A percentile compares a stretch with the other conserved stretches of the same genome.
These are phyloP conservation scores for Barbatosphaeria neglecta DNA, from an alignment of 495 filamentous ascomycete species.

Conservation along the genomic window DNA sequence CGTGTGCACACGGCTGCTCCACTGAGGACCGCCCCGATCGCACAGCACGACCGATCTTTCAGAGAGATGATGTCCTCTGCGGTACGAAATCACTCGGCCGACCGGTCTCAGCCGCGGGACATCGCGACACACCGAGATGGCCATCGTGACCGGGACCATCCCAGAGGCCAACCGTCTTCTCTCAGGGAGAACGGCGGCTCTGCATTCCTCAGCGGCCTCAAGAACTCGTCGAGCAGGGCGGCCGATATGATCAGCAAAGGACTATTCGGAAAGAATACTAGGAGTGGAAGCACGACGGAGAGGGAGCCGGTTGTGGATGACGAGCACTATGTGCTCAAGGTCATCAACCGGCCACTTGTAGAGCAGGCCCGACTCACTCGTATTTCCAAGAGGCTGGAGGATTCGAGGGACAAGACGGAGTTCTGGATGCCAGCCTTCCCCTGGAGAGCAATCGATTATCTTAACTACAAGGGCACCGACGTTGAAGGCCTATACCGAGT, in stretches of 20 bases:
- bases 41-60: constrained; percentile 48
- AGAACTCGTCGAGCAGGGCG: constrained; percentile 57
- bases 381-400: constrained; percentile 73
- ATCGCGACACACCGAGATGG: constrained; percentile 28
- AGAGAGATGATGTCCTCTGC: constrained; percentile 52
- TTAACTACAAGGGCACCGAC: constrained; percentile 82
- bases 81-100: constrained; percentile 50
- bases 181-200: constrained; percentile 55
- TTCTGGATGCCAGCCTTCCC: constrained; percentile 95
- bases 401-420: constrained; percentile 83
- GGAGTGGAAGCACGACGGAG: constrained; percentile 60
- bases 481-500: constrained; percentile 84
- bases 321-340: constrained; percentile 61
- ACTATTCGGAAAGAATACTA: constrained; percentile 62
- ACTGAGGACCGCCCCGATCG: constrained; percentile 44
- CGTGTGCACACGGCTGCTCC: constrained; percentile 16
- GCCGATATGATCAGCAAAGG: constrained; percentile 69
- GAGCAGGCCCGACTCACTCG: constrained; percentile 77
- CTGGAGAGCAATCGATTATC: constrained; percentile 84
- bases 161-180: constrained; percentile 28
- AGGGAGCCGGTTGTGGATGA: constrained; percentile 53
- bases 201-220: constrained; percentile 60
- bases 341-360: constrained; percentile 70
- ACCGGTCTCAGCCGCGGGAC: constrained; percentile 38
- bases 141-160: constrained; percentile 25